Percentiles rank a stretch among this genome's conserved stretches.
Evolutionary conservation across 371 early-diverging fungal species (phyloP).

Genomic region (Syncephalastrum sp.): DNA sequence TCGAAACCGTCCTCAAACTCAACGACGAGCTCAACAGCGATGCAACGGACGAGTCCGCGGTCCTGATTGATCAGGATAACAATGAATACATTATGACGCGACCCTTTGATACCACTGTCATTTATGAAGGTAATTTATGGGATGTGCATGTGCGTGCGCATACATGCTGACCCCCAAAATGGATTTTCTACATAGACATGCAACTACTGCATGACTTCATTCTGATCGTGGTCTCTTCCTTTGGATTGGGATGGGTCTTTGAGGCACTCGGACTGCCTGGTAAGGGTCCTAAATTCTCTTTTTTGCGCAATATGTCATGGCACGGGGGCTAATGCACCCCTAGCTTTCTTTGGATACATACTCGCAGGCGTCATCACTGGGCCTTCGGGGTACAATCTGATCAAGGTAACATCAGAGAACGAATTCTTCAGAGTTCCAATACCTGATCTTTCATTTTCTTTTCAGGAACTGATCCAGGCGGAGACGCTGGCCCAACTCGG

Average conservation of each 20-base stretch:
- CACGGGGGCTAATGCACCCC: no score
- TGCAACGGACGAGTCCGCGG: constrained; percentile 15
- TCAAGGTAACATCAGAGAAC: constrained; percentile 33
- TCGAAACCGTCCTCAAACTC: constrained; percentile 49
- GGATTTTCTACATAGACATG: constrained; percentile 29
- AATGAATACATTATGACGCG: constrained; percentile 58
- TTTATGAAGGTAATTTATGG: constrained; percentile 42
- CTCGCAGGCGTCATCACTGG: constrained; percentile 58
- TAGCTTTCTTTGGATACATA: constrained; percentile 65
- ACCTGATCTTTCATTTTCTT: neutral
- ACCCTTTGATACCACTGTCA: constrained; percentile 53
- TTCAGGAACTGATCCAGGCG: constrained; percentile 52
- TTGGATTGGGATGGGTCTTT: constrained; percentile 46
- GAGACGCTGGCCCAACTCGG: constrained; percentile 61
- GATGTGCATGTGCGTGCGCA: neutral
- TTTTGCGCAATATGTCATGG: constrained; percentile 1
- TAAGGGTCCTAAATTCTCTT: constrained; percentile 22
- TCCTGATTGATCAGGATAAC: constrained; percentile 50
- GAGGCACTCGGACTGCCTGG: constrained; percentile 46
- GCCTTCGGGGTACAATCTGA: constrained; percentile 50
- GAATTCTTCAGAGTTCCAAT: neutral
- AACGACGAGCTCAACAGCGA: constrained; percentile 18
- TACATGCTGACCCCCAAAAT: neutral
- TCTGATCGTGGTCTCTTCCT: constrained; percentile 46
- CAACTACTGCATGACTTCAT: constrained; percentile 58